Evolutionary conservation across 495 filamentous ascomycete species (phyloP).

Genomic region (Chaetomium fimeti): DNA sequence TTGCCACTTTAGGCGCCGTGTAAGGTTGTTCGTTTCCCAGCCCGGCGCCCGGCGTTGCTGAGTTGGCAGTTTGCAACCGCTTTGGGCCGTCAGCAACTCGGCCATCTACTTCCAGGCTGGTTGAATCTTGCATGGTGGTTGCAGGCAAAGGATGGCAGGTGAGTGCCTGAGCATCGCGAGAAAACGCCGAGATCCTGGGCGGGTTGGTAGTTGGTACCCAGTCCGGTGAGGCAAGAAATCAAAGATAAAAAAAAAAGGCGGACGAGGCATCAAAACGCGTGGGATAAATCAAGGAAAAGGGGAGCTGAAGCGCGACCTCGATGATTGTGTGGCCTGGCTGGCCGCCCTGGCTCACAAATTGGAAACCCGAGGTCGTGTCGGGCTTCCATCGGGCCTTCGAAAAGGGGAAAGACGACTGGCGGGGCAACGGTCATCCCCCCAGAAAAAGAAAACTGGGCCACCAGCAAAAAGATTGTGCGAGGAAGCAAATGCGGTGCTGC

Average conservation of each 20-base stretch:
- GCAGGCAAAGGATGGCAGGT: background rate
- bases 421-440: background rate
- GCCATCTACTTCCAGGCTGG: background rate
- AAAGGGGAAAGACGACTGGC: background rate
- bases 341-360: background rate
- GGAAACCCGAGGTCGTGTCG: background rate
- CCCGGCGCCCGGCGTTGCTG: constrained; percentile 15
- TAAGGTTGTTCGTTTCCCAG: constrained; percentile 13
- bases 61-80: constrained; percentile 12
- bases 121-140: background rate
- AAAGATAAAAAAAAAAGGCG: background rate
- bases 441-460: background rate
- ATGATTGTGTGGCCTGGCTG: background rate
- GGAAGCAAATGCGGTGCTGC: constrained; percentile 17
- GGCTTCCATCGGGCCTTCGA: constrained; percentile 10
- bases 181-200: background rate
- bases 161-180: background rate
- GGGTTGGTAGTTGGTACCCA: background rate
- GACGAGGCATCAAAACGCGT: background rate
- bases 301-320: background rate
- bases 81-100: background rate
- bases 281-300: background rate
- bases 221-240: background rate
- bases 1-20: constrained; percentile 15
- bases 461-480: constrained; percentile 1